Percentiles rank a stretch among this genome's conserved stretches.
Conservation (phyloP, 805 yeast genomes). For the Suhomyces vadensis region DNA sequence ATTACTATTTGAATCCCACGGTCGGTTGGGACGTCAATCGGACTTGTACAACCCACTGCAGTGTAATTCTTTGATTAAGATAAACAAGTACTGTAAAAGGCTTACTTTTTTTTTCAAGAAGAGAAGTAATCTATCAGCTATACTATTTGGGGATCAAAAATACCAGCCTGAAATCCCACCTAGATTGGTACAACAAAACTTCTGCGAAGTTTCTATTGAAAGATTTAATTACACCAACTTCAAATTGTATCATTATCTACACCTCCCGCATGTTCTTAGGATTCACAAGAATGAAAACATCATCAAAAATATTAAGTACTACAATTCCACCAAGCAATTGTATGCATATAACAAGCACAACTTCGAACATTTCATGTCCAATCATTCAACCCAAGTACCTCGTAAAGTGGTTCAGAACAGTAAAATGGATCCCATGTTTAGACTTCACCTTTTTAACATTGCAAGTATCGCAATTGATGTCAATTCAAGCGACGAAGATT, state of each 20-base stretch:
- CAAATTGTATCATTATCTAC: conserved; percentile 18
- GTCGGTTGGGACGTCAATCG: no score
- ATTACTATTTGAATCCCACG: background rate
- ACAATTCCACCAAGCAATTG: conserved; percentile 1
- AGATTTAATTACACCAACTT: conserved; percentile 16
- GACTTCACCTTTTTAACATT: conserved; percentile 2
- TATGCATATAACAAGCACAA: conserved; percentile 20
- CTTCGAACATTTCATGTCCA: conserved; percentile 8
- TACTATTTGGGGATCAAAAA: conserved; percentile 19
- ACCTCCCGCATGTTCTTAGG: conserved; percentile 18
- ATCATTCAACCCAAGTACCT: background rate
- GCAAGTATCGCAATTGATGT: background rate
- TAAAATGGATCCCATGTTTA: conserved; percentile 1
- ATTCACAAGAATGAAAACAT: conserved; percentile 1
- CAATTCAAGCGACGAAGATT: background rate
- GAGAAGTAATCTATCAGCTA: conserved; percentile 18
- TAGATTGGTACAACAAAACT: conserved; percentile 4
- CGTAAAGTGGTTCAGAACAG: background rate
- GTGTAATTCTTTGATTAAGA: conserved; percentile 4
- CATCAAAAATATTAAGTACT: conserved; percentile 1
- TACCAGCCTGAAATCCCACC: conserved; percentile 11
- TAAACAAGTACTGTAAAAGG: conserved; percentile 20
- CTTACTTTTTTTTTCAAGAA: conserved; percentile 22
- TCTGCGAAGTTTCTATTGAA: conserved; percentile 27
- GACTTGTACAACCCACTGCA: background rate